Conservation (phyloP, 768 basidiomycete species). For the Psilocybe cyanescens region DNA sequence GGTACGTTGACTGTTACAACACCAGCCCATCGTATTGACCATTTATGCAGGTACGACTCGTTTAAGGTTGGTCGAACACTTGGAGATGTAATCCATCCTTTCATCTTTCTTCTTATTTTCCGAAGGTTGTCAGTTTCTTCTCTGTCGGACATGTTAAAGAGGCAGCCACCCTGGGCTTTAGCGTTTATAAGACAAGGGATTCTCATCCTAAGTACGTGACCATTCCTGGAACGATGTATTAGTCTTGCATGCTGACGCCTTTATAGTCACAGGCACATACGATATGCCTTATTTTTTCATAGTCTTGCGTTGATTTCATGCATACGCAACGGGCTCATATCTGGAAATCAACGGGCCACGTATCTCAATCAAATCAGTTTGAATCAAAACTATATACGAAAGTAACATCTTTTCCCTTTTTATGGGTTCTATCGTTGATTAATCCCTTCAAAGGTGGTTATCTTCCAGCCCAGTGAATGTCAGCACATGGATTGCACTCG, state of each 20-base stretch:
- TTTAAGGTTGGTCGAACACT: conserved; percentile 51
- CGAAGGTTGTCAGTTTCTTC: conserved; percentile 64
- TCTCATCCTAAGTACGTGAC: conserved; percentile 67
- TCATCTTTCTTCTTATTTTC: conserved; percentile 1
- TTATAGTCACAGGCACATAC: conserved; percentile 66
- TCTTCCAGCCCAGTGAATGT: conserved; percentile 72
- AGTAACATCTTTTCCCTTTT: conserved; percentile 37
- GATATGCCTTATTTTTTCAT: conserved; percentile 73
- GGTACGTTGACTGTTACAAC: conserved; percentile 39
- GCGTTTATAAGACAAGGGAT: conserved; percentile 58
- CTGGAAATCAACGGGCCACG: conserved; percentile 33
- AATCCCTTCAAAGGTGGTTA: conserved; percentile 54
- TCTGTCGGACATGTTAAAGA: conserved; percentile 62
- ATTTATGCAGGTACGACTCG: conserved; percentile 56
- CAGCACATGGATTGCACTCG: conserved; percentile 69
- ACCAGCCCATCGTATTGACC: background rate
- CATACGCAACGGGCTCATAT: conserved; percentile 47
- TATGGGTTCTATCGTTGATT: background rate
- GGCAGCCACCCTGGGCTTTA: conserved; percentile 67
- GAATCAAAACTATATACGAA: conserved; percentile 66
- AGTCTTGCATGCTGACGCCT: conserved; percentile 1
- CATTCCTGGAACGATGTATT: background rate
- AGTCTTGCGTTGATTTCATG: conserved; percentile 68
- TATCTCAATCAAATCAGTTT: conserved; percentile 61
- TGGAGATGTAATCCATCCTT: background rate